Evolutionary conservation across 768 basidiomycete species (phyloP), one percentile per base, ranked within the genome.

Genomic region (Podaxis sp.): DNA sequence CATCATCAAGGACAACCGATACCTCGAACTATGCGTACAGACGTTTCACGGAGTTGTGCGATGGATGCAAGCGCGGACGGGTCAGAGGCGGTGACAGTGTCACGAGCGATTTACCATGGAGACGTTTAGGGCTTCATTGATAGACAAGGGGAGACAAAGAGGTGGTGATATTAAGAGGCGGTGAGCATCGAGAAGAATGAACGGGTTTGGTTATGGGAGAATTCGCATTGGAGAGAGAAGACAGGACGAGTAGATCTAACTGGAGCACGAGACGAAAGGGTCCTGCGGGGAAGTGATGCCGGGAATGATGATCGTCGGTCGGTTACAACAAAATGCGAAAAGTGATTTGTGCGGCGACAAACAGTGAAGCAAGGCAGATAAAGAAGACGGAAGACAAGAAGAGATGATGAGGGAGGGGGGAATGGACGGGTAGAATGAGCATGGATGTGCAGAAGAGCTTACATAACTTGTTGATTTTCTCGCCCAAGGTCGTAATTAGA

Each of bases 381-480:
- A 24, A 17, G 46, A 47, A 8, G 22, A 9, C 8, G n/a, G 4
- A 8, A 22, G 27, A 24, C 17, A 40, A 12, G 37, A 40, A 49
- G 29, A 7, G 13, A 37, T 13, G 22, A 12, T 7, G n/a, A 33
- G n/a, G 13, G 33, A 24, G 47, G 25, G n/a, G 9, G 33, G 15
- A n/a, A 24, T 47, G 46, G 9, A 25, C 13, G 19, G 22, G 8
- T 47, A 37, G 27, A 49, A 46, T 27, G 43, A n/a, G 27, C 13
- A 33, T 9, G 11, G 22, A 40, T 17, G 36, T 7, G 29, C 38
- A 61, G 41, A 55, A 65, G 59, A 63, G 67, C 69, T 72, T 72
- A 72, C 69, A 70, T 73, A 75, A 72, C 53, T 43, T 47, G 62
- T 57, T 68, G 67, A 67, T 69, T 68, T 70, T 67, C 65, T 65